These are phyloP conservation scores for Trypanosoma scelopori DNA, from an alignment of 208 protist species.

Conservation along the genomic window DNA sequence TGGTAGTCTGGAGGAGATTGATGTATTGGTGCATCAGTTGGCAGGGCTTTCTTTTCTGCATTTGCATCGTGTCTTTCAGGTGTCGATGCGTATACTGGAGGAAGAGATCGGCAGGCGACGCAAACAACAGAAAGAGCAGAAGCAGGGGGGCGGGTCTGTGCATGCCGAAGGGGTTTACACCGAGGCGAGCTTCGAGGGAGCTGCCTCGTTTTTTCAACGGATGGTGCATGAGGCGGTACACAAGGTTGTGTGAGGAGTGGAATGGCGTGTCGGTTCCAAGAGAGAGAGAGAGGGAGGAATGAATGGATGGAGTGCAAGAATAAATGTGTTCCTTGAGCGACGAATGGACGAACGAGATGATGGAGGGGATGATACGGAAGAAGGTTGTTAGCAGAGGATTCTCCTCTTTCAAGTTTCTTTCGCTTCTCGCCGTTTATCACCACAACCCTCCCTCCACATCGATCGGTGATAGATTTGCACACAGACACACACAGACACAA, in stretches of 20 bases:
- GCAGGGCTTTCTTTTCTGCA: conserved; percentile 23
- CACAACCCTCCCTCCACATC: no score
- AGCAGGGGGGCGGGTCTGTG: neutral
- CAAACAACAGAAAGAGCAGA: conserved; percentile 12
- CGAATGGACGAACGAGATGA: neutral
- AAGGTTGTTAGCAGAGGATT: neutral
- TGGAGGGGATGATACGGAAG: neutral
- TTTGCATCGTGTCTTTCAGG: conserved; percentile 23
- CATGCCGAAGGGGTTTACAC: neutral
- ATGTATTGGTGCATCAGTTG: neutral
- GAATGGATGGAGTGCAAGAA: neutral
- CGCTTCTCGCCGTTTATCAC: no score
- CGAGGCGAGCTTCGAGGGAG: neutral
- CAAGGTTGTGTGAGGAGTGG: neutral
- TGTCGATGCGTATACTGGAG: conserved; percentile 22
- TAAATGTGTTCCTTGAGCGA: neutral
- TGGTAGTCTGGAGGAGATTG: neutral
- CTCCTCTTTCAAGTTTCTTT: neutral
- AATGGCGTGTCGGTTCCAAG: neutral
- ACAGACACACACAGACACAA: no score
- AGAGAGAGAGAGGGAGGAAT: no score
- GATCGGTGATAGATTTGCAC: no score
- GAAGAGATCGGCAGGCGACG: conserved; percentile 12
- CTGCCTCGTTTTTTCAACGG: conserved; percentile 8
- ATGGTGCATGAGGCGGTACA: conserved; percentile 7